A percentile compares a stretch with the other conserved stretches of the same genome.
Conservation (phyloP, 2,329 filamentous ascomycete genomes). For the Cercospora sojina region DNA sequence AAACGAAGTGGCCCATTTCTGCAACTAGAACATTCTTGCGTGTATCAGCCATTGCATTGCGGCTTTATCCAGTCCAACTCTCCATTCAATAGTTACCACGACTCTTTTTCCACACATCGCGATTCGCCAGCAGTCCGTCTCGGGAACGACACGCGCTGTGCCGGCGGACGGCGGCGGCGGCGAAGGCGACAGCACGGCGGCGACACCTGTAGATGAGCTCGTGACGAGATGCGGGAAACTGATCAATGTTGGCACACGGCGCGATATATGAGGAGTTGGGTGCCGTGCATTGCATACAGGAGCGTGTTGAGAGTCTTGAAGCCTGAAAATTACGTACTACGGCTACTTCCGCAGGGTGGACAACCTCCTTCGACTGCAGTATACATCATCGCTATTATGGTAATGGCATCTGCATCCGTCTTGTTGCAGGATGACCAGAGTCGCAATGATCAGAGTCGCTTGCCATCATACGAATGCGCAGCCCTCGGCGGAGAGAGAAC, state of each 20-base stretch:
- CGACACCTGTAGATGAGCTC: background rate
- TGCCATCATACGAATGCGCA: background rate
- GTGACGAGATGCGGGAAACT: background rate
- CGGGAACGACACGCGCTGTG: background rate
- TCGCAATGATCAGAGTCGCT: background rate
- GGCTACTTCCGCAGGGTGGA: background rate
- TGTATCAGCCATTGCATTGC: background rate
- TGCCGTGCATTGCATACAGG: background rate
- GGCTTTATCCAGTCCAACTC: background rate
- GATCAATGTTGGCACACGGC: background rate
- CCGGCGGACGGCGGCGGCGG: background rate
- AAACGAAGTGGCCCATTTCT: background rate
- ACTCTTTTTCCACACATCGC: background rate
- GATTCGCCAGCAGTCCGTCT: background rate
- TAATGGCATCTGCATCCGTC: background rate
- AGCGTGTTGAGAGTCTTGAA: too few relatives aligned
- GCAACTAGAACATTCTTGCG: background rate
- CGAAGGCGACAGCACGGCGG: background rate
- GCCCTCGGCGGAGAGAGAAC: background rate
- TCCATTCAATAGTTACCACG: background rate
- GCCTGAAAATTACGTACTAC: background rate
- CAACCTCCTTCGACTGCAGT: background rate
- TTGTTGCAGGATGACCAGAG: background rate
- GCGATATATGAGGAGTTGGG: background rate
- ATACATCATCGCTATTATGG: background rate